Percentiles rank a stretch among this genome's conserved stretches.
Conservation (phyloP, 495 filamentous ascomycete species). For the Penicillium manginii region DNA sequence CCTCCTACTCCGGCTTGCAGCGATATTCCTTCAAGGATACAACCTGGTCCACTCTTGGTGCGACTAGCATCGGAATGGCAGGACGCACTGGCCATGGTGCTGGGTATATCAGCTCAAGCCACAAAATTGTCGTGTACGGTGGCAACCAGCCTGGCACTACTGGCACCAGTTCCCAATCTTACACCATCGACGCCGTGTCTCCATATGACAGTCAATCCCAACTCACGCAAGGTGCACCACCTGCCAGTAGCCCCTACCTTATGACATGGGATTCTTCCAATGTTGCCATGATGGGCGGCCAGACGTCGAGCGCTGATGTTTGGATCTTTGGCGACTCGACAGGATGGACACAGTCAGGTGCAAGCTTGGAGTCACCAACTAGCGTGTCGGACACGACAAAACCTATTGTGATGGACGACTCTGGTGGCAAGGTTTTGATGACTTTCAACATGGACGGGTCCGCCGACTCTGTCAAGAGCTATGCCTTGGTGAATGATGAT, state of each 20-base stretch:
- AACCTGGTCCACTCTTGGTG: conserved; percentile 72
- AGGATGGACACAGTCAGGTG: conserved; percentile 68
- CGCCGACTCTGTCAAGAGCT: conserved; percentile 76
- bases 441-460: conserved; percentile 75
- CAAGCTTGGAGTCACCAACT: conserved; percentile 56
- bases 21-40: conserved; percentile 76
- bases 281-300: conserved; percentile 79
- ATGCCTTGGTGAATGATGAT: conserved; percentile 59
- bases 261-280: conserved; percentile 74
- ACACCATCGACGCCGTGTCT: conserved; percentile 63
- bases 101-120: conserved; percentile 69
- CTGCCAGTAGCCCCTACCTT: conserved; percentile 69
- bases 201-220: conserved; percentile 62
- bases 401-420: conserved; percentile 65
- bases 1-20: conserved; percentile 76
- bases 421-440: conserved; percentile 83
- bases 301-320: conserved; percentile 64
- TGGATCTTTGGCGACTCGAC: conserved; percentile 58
- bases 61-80: conserved; percentile 58
- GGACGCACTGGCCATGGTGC: conserved; percentile 76
- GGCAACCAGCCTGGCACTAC: conserved; percentile 64
- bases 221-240: conserved; percentile 56
- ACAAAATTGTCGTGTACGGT: conserved; percentile 79
- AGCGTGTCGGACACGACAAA: conserved; percentile 59
- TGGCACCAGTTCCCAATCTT: conserved; percentile 63